Evolutionary conservation across 2,329 filamentous ascomycete species (phyloP), one percentile per base, ranked within the genome.

Genomic region (Colletotrichum karsti): DNA sequence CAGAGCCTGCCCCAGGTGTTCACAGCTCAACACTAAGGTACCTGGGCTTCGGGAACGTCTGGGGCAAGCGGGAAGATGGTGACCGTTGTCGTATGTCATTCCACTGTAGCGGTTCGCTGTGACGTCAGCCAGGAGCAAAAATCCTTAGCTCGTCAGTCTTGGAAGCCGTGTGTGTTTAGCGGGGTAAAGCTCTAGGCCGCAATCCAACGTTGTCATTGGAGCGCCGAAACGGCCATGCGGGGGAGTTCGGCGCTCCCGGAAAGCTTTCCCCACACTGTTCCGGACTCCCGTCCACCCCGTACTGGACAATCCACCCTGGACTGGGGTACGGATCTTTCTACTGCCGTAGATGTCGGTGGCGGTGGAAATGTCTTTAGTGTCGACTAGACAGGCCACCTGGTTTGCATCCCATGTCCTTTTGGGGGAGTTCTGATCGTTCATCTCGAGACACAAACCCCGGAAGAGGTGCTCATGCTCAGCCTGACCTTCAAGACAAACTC

Each of bases 31-130:
- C 26, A 35, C 13, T 13, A 22, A 35, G 44, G 50, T 35, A 20
- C 3, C 7, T 35, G 8, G 3, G 30, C 30, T 35, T 35, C 9
- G 13, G 39, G 48, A 61, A 50, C 12, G 5, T 28, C 50, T 24
- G 20, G 39, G 33, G 20, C 20, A 41, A 35, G 41, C 37, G 24
- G 24, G 8, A 51, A 39, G 35, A 64, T 51, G 46, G 60, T 67
- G 65, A 67, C 61, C 53, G n/a, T 41, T 12, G 8, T 54, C 18
- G 46, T 54, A 63, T 67, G 65, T 67, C 65, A 67, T 64, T 28
- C 22, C 53, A 37, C 44, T 54, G 12, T 26, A 57, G 26, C 44
- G 24, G 39, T 53, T 33, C 42, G 41, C 12, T 24, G 46, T 67
- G 65, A 67, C 65, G 65, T 67, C 65, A 67, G 60, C 46, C 48